phyloP scores from a whole-genome alignment of 2,329 filamentous ascomycete genomes.

The Cercospora berteroae region DNA sequence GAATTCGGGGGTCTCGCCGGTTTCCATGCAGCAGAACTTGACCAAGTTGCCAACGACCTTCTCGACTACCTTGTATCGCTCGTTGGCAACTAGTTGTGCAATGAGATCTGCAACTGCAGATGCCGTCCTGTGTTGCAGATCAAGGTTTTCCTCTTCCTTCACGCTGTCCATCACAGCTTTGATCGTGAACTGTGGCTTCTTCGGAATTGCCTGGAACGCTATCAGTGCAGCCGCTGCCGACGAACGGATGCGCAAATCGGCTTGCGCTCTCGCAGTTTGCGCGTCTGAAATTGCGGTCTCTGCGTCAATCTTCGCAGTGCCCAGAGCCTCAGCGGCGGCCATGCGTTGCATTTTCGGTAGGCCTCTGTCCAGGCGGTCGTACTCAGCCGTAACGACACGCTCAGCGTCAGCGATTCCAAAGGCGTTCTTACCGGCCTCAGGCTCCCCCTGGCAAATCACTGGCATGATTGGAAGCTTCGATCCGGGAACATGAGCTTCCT shows the following conservation, averaged over 20 bases:
- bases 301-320: conserved; percentile 71
- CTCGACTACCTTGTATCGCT: conserved; percentile 81
- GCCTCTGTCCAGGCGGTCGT: conserved; percentile 81
- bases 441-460: conserved; percentile 89
- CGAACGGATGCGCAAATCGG: conserved; percentile 82
- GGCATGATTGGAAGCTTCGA: conserved; percentile 76
- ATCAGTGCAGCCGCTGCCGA: conserved; percentile 85
- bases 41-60: conserved; percentile 94
- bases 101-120: conserved; percentile 80
- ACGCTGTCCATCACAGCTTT: conserved; percentile 98
- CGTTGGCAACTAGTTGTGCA: conserved; percentile 76
- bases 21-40: conserved; percentile 97
- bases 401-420: conserved; percentile 88
- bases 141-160: conserved; percentile 87
- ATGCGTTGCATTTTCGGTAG: conserved; percentile 85
- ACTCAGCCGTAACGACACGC: conserved; percentile 81
- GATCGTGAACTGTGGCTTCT: conserved; percentile 89
- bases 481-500: conserved; percentile 77
- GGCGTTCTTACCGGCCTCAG: conserved; percentile 85
- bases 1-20: conserved; percentile 95
- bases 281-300: conserved; percentile 75
- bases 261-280: conserved; percentile 70
- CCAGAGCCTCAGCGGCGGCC: conserved; percentile 74
- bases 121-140: conserved; percentile 83
- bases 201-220: conserved; percentile 81